Percentiles rank a stretch among this genome's conserved stretches.
Evolutionary conservation across 176 grass and related monocot genomes (phyloP).

Genomic region (Hyparrhenia diplandra): DNA sequence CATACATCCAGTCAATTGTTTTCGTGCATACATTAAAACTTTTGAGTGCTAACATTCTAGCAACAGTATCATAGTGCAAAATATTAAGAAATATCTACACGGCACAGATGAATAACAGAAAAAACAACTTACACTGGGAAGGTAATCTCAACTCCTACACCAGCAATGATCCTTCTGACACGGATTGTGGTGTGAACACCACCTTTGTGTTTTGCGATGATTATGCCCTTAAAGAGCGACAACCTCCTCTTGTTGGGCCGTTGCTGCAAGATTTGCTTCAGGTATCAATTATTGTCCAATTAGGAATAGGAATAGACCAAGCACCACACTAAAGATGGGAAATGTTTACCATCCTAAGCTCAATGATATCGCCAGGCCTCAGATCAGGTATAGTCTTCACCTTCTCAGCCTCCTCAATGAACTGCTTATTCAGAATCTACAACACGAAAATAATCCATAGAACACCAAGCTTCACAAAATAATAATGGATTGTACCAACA

Average conservation of each 20-base stretch:
- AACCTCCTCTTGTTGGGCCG: conserved; percentile 88
- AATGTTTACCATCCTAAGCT: conserved; percentile 82
- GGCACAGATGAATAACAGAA: neutral
- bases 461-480: neutral
- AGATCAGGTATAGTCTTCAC: conserved; percentile 83
- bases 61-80: neutral
- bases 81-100: conserved; percentile 9
- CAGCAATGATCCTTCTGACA: conserved; percentile 90
- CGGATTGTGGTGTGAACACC: conserved; percentile 54
- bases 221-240: conserved; percentile 90
- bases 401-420: conserved; percentile 77
- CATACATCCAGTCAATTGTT: neutral
- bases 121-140: conserved; percentile 92
- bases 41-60: neutral
- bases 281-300: conserved; percentile 5
- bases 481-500: neutral
- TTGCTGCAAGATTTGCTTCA: conserved; percentile 47
- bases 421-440: conserved; percentile 91
- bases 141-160: conserved; percentile 90
- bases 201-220: conserved; percentile 84
- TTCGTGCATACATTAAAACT: neutral
- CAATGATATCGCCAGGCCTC: conserved; percentile 83
- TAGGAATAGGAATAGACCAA: neutral
- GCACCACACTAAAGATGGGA: neutral
- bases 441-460: conserved; percentile 6